Evolutionary conservation across 805 yeast genomes (phyloP), one percentile per base, ranked within the genome.

Genomic region (Hermanozyma aechmeae): DNA sequence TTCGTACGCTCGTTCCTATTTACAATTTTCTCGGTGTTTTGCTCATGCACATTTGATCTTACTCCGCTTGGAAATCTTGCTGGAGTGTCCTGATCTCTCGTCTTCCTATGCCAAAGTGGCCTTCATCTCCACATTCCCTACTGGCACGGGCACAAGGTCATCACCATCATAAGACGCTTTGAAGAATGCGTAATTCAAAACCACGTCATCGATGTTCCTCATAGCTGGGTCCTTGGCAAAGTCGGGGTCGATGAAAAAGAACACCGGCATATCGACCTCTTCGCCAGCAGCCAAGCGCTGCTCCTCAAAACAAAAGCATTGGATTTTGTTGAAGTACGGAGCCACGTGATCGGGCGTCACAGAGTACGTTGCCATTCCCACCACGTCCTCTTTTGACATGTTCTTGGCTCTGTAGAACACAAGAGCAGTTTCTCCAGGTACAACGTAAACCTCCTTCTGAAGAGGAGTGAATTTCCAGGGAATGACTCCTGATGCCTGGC

Each of bases 181-280:
- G 68, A 89, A 89, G 52, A 89, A 89, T 0, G 97, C 83, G 55
- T 89, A 89, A 58, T 89, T 94, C 46, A 92, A 68, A 8, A 86
- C 84, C 26, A 89, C 73, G 53, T 87, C 95, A 43, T 85, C 87
- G 23, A 87, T 77, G 46, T 84, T 81, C 53, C 87, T 74, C 93
- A 92, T 84, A 19, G 75, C 68, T 4, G 98, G 96, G 50, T 87
- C 97, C 34, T 77, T 75, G 25, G 92, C 92, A 55, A 81, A 89
- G 42, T 87, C 97, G 0, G 97, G 97, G 51, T 87, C 97, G 25
- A 87, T 83, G 55, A 87, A 87, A 70, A 87, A 92, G 60, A 92
- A 92, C 6, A 92, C 84, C 0, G 98, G 98, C 98, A 92, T 92
- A 51, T 92, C 98, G 12, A 92, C 94, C 51, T 92, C 96, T 57